phyloP scores from a whole-genome alignment of 768 basidiomycete species.

The Chalciporus chontae region DNA sequence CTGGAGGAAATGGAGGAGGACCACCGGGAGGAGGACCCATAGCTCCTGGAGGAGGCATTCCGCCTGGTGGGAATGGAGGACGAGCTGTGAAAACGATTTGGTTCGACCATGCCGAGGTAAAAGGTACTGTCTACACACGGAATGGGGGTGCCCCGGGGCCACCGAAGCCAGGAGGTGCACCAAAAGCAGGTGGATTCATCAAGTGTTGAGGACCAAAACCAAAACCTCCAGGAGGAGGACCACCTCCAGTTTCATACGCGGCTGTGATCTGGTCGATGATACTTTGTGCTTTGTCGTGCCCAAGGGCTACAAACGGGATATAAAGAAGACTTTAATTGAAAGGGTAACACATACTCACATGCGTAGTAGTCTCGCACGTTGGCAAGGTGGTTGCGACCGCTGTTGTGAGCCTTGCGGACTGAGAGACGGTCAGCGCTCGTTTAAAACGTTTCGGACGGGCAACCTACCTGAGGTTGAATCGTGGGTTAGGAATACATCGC shows the following conservation, averaged over 20 bases:
- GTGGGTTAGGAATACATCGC: slow-evolving; percentile 91
- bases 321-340: slow-evolving; percentile 3
- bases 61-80: slow-evolving; percentile 69
- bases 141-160: slow-evolving; percentile 40
- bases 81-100: slow-evolving; percentile 39
- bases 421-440: slow-evolving; percentile 12
- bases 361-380: slow-evolving; percentile 98
- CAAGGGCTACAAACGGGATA: slow-evolving; percentile 51
- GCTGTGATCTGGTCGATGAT: slow-evolving; percentile 99
- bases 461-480: slow-evolving; percentile 84
- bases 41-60: slow-evolving; percentile 43
- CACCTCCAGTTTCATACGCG: slow-evolving; percentile 82
- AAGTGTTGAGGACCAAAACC: slow-evolving; percentile 83
- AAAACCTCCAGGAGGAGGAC: slow-evolving; percentile 85
- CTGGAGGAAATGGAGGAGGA: slow-evolving; percentile 73
- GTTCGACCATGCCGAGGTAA: slow-evolving; percentile 2
- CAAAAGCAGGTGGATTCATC: slow-evolving; percentile 50
- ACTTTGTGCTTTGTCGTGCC: slow-evolving; percentile 95
- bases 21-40: slow-evolving; percentile 56
- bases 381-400: slow-evolving; percentile 91
- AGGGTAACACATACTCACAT: slow-evolving; percentile 45
- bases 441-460: neutral
- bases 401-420: slow-evolving; percentile 99
- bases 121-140: slow-evolving; percentile 12
- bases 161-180: slow-evolving; percentile 52